Percentiles rank a stretch among this genome's conserved stretches.
These are phyloP conservation scores for Quercus aquifolioides DNA, from an alignment of 306 rosid species.

Conservation along the genomic window DNA sequence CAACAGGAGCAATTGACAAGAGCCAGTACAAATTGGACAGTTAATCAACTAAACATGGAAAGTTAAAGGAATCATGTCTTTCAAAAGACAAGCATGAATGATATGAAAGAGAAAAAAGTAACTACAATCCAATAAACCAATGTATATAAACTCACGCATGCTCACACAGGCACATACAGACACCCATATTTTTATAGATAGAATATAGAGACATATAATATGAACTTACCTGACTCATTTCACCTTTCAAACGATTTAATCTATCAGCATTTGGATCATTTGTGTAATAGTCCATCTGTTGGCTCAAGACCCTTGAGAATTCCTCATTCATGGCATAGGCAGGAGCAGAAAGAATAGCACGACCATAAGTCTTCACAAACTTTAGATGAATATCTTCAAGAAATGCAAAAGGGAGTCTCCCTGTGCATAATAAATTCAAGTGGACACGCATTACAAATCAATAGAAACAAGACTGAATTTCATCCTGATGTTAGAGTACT, in stretches of 20 bases:
- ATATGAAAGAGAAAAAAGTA: no score
- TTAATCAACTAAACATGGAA: no score
- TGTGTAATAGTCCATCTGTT: conserved; percentile 80
- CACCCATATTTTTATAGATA: not conserved
- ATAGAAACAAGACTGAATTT: not conserved
- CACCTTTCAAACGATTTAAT: conserved; percentile 88
- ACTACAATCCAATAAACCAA: no score
- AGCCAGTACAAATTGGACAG: no score
- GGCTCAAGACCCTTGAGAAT: conserved; percentile 85
- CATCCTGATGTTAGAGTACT: not conserved
- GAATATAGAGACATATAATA: not conserved
- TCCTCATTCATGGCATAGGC: conserved; percentile 95
- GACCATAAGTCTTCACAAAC: conserved; percentile 84
- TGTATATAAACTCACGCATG: no score
- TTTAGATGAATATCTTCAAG: conserved; percentile 91
- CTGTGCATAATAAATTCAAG: conserved; percentile 26
- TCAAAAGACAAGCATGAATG: no score
- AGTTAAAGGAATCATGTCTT: no score
- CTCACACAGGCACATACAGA: no score
- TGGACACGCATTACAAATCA: not conserved
- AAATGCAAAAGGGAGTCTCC: conserved; percentile 94
- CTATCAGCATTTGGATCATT: conserved; percentile 91
- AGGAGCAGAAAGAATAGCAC: conserved; percentile 74
- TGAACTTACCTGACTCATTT: conserved; percentile 83
- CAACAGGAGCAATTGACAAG: no score